Evolutionary conservation across 495 filamentous ascomycete species (phyloP).

Genomic region (Hypoxylon subgilvum): DNA sequence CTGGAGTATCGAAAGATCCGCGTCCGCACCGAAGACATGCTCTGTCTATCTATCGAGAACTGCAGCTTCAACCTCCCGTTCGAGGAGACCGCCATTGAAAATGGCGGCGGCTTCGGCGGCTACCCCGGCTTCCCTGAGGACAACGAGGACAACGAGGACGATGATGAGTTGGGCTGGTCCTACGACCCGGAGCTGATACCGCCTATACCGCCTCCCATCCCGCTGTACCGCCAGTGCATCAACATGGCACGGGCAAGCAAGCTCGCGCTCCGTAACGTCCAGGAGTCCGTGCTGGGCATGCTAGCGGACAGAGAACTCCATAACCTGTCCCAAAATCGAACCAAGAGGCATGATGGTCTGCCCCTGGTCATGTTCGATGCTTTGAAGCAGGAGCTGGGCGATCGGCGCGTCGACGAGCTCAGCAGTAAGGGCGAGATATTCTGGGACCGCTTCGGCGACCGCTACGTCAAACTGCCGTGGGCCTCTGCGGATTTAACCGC

Average conservation of each 20-base stretch:
- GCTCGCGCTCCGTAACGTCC: background rate
- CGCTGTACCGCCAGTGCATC: conserved; percentile 16
- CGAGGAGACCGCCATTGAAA: conserved; percentile 16
- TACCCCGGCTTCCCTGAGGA: background rate
- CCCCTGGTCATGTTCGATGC: conserved; percentile 34
- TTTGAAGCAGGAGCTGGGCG: conserved; percentile 6
- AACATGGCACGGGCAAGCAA: conserved; percentile 8
- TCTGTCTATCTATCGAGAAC: conserved; percentile 38
- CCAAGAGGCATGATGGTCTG: too few relatives aligned
- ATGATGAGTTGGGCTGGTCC: conserved; percentile 30
- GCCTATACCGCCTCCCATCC: conserved; percentile 6
- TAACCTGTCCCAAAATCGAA: too few relatives aligned
- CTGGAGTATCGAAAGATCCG: conserved; percentile 18
- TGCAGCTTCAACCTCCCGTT: conserved; percentile 42
- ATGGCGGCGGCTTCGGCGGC: background rate
- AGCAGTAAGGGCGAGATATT: conserved; percentile 15
- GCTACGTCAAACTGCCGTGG: conserved; percentile 27
- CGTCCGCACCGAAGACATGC: conserved; percentile 26
- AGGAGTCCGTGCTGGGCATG: background rate
- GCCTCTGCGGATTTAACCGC: background rate
- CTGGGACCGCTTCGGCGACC: conserved; percentile 39
- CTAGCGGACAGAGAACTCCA: background rate
- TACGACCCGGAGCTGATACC: conserved; percentile 39
- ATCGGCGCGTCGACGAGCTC: conserved; percentile 17
- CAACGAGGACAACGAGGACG: background rate